These are phyloP conservation scores for Solanum etuberosum DNA, from an alignment of 257 asterid genomes.

Conservation along the genomic window DNA sequence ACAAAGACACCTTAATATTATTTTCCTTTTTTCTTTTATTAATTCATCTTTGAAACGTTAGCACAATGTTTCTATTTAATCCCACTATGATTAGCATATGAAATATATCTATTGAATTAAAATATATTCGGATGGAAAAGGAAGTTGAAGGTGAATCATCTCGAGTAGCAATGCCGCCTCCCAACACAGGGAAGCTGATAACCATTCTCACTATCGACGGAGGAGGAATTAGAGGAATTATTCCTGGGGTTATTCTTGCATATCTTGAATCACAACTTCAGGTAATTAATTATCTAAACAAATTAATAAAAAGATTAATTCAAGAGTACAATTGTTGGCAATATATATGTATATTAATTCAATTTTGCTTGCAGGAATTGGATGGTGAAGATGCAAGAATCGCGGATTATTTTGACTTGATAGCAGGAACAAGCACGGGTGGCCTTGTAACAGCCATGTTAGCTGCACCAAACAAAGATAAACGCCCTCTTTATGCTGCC, in stretches of 20 bases:
- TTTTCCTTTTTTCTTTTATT: neutral
- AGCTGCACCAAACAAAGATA: conserved; percentile 31
- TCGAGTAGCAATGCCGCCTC: conserved; percentile 9
- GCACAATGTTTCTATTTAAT: neutral
- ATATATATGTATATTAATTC: no score
- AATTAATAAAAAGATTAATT: neutral
- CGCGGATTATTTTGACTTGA: conserved; percentile 44
- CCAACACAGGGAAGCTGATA: conserved; percentile 25
- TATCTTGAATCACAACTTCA: conserved; percentile 43
- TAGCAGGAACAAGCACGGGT: conserved; percentile 56
- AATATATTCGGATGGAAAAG: neutral
- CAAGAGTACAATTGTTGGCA: neutral
- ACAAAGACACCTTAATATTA: neutral
- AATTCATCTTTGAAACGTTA: neutral
- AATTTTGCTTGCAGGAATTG: conserved; percentile 13
- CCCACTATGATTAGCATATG: neutral
- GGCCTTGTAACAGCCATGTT: conserved; percentile 46
- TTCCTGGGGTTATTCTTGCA: conserved; percentile 34
- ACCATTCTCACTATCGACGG: conserved; percentile 45
- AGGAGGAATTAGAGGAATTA: conserved; percentile 52
- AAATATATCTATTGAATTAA: neutral
- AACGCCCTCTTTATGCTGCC: conserved; percentile 40
- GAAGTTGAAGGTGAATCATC: neutral
- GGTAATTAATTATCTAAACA: conserved; percentile 16
- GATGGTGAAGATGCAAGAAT: conserved; percentile 39